Evolutionary conservation across 2,329 filamentous ascomycete species (phyloP).

Genomic region (Stachybotrys chartarum): DNA sequence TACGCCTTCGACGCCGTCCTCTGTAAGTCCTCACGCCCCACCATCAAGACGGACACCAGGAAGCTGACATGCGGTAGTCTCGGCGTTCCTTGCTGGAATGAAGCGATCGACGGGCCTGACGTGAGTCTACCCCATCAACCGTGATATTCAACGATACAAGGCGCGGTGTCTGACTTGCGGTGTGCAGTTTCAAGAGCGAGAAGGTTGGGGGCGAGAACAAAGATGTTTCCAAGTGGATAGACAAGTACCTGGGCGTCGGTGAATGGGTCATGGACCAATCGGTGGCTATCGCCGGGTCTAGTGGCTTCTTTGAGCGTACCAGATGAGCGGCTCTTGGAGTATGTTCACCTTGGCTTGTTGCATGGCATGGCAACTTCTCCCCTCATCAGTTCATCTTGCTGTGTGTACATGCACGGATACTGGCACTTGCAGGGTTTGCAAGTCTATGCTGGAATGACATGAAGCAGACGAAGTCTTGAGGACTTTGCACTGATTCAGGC

Average conservation of each 20-base stretch:
- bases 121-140: slow-evolving; percentile 52
- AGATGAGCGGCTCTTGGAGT: slow-evolving; percentile 42
- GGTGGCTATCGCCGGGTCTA: slow-evolving; percentile 82
- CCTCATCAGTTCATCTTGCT: neutral
- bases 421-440: too few relatives aligned
- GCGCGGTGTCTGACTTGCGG: slow-evolving; percentile 31
- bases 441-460: too few relatives aligned
- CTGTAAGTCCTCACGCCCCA: slow-evolving; percentile 45
- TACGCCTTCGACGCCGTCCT: slow-evolving; percentile 96
- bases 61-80: slow-evolving; percentile 51
- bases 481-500: too few relatives aligned
- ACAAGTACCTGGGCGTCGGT: slow-evolving; percentile 87
- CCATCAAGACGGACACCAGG: neutral
- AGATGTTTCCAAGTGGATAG: slow-evolving; percentile 79
- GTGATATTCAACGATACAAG: slow-evolving; percentile 7
- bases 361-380: neutral
- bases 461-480: too few relatives aligned
- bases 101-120: slow-evolving; percentile 96
- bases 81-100: slow-evolving; percentile 92
- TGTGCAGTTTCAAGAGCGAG: slow-evolving; percentile 76
- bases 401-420: too few relatives aligned
- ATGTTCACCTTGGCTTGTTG: neutral
- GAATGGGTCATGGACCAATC: slow-evolving; percentile 99
- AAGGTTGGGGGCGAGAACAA: slow-evolving; percentile 73
- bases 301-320: slow-evolving; percentile 85